Percentiles rank a stretch among this genome's conserved stretches.
Conservation (phyloP, 2,329 filamentous ascomycete genomes). For the Thielaviopsis ethacetica region DNA sequence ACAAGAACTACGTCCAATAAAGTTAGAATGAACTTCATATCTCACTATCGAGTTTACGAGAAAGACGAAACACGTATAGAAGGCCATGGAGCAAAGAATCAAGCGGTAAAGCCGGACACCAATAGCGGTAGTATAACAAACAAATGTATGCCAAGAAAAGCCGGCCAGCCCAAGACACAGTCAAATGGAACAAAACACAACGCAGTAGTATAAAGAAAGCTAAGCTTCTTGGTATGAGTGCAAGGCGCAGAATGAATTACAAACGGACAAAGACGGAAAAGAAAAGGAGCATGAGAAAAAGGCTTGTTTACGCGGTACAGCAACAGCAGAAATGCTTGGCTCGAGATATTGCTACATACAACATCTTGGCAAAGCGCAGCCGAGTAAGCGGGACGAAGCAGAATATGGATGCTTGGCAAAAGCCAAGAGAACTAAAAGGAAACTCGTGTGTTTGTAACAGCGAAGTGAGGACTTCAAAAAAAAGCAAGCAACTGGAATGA, state of each 20-base stretch:
- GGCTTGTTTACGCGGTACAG: background rate
- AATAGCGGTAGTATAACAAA: background rate
- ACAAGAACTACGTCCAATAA: too few species aligned
- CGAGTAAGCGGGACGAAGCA: background rate
- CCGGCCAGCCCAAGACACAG: background rate
- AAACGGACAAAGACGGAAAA: background rate
- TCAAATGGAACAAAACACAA: background rate
- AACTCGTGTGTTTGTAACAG: background rate
- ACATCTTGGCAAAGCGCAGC: background rate
- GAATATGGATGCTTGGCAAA: background rate
- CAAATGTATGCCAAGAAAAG: background rate
- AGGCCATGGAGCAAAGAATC: background rate
- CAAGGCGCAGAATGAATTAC: background rate
- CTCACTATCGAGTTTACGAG: too few species aligned
- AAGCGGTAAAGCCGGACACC: background rate
- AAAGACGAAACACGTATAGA: too few species aligned
- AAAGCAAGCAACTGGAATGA: background rate
- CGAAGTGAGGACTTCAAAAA: background rate
- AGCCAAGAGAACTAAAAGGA: background rate
- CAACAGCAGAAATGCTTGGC: background rate
- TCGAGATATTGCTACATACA: background rate
- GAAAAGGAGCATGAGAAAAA: background rate
- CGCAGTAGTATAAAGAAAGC: background rate
- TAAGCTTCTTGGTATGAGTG: background rate
- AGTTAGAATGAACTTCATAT: too few species aligned